Base-by-base conservation (phyloP, 2,329 filamentous ascomycete genomes). In the Xylariaceae sp. region DNA sequence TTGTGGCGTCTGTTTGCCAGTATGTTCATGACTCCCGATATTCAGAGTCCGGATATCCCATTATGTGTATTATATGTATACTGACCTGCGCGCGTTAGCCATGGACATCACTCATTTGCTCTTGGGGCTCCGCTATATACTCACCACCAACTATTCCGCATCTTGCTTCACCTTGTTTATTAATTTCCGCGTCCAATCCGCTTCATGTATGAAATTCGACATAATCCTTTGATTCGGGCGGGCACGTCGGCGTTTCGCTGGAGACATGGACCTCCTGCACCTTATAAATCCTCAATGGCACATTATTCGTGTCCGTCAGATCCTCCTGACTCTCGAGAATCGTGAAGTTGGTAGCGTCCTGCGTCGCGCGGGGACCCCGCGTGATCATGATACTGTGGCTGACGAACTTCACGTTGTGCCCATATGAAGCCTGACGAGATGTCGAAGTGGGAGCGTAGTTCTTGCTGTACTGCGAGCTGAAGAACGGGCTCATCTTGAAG, bases 271-370 rank as follows among this genome's bases (percentile, higher is more conserved):
- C 65, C 52, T 75, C 73, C 61, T 71, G 71, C 42, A 70, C 70
- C 50, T 69, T 71, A 58, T 74, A 75, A 42, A 75, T 75, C 67
- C 71, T 71, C 9, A 76, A 65, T n/a, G 74, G 73, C 44, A 74
- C 64, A 3, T 64, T 63, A 52, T 68, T 66, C 4, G 63, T 64
- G 55, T 68, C 71, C 1, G 64, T 74, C 62, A 76, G 73, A 39
- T 72, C 67, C 61, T 76, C 75, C 59, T 75, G 73, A 64, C 75
- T 77, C 39, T 72, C 70, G 2, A 73, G 67, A 2, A 62, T 63
- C 8, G 68, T 67, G 44, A 73, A 60, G 13, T 59, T 60, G 34
- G 67, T 67, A 6, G 30, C 35, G 10, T 56, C 4, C 5, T 56
- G 53, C 2, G 42, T 42, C 9, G 23, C 51, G 2, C 39, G 44